Conservation (phyloP, 768 basidiomycete species). For the Cystobasidium ongulense region DNA sequence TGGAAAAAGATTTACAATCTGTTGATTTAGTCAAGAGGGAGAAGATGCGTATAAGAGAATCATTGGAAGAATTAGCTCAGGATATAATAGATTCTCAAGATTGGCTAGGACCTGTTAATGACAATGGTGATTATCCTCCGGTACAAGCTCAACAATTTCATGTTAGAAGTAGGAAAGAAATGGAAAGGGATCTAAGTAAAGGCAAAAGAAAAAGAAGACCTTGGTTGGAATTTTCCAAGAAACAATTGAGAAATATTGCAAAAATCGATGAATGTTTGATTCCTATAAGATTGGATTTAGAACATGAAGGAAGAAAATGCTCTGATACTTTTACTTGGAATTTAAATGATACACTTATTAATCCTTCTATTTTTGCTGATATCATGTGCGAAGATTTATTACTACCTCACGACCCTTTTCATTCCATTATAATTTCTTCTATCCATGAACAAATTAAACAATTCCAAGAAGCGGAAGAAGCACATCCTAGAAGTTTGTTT, state of each 20-base stretch:
- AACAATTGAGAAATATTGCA: conserved; percentile 45
- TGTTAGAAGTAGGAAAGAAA: conserved; percentile 3
- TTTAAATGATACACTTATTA: conserved; percentile 76
- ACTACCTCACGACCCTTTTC: conserved; percentile 63
- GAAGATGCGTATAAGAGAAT: neutral
- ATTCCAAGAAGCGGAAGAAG: conserved; percentile 38
- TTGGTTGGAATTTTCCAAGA: conserved; percentile 35
- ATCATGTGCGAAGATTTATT: conserved; percentile 83
- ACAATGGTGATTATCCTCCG: conserved; percentile 7
- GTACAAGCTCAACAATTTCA: conserved; percentile 19
- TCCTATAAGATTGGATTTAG: conserved; percentile 91
- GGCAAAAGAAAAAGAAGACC: neutral
- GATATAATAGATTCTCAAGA: conserved; percentile 34
- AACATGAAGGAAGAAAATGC: conserved; percentile 86
- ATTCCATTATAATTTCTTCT: conserved; percentile 56
- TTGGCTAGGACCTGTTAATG: conserved; percentile 35
- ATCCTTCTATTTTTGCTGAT: conserved; percentile 81
- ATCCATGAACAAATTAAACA: conserved; percentile 67
- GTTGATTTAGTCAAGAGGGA: conserved; percentile 12
- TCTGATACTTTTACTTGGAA: conserved; percentile 98
- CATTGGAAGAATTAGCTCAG: neutral
- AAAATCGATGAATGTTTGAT: conserved; percentile 63
- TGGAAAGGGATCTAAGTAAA: neutral
- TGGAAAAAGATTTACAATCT: conserved; percentile 21
- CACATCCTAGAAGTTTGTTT: conserved; percentile 22